A percentile compares a stretch with the other conserved stretches of the same genome.
Evolutionary conservation across 805 yeast species (phyloP).

Genomic region (Candida broadrunensis): DNA sequence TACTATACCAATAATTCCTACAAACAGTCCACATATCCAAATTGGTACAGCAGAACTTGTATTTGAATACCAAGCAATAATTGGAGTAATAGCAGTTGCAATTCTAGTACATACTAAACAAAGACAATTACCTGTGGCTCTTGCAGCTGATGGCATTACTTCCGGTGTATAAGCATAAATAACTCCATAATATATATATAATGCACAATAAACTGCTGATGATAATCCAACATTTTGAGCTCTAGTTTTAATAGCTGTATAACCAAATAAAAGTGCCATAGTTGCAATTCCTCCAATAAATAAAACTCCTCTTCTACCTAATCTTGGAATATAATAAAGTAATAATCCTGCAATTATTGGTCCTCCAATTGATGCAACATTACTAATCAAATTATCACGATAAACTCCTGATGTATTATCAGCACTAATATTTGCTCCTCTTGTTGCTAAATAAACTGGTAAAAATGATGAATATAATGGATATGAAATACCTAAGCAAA

Average conservation of each 20-base stretch:
- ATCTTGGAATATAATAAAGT: constrained; percentile 13
- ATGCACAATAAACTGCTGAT: constrained; percentile 47
- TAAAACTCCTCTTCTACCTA: constrained; percentile 62
- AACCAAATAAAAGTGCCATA: constrained; percentile 59
- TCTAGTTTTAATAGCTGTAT: constrained; percentile 55
- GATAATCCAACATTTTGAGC: constrained; percentile 41
- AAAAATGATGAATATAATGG: constrained; percentile 52
- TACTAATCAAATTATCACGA: constrained; percentile 25
- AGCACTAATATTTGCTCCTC: constrained; percentile 48
- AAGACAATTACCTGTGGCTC: constrained; percentile 37
- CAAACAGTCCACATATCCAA: constrained; percentile 34
- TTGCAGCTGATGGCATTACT: constrained; percentile 29
- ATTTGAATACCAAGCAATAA: constrained; percentile 33
- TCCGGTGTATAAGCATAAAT: constrained; percentile 39
- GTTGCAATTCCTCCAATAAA: constrained; percentile 49
- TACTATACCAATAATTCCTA: constrained; percentile 29
- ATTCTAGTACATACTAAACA: constrained; percentile 31
- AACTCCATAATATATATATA: constrained; percentile 30
- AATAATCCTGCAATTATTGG: constrained; percentile 27
- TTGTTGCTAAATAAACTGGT: constrained; percentile 46
- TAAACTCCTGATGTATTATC: constrained; percentile 16
- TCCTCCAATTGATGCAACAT: constrained; percentile 26
- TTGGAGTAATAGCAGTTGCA: constrained; percentile 33
- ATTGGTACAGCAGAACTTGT: constrained; percentile 29
- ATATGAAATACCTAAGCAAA: constrained; percentile 53